Base-by-base conservation (phyloP, 2,329 filamentous ascomycete genomes). In the Thelonectria blattea region DNA sequence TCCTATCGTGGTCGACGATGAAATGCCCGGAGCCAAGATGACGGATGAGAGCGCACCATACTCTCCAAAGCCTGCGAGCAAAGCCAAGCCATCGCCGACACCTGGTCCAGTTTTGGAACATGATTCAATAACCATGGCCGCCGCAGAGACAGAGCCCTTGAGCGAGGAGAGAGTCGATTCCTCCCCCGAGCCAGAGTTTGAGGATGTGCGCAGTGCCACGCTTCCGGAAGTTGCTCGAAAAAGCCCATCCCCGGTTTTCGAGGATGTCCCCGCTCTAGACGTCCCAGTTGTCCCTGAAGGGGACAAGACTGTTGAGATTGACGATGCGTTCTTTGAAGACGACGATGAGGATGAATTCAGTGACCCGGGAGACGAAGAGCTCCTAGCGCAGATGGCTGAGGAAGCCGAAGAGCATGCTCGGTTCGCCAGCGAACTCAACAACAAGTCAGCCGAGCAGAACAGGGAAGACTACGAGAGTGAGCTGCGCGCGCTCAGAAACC, bases 351-450 rank as follows among this genome's bases (percentile, higher is more conserved):
- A 88, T 51, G 86, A 89, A 18, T 88, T 90, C 68, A 95, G 91
- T 34, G 94, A 98, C 65, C 91, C 92, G 0, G 95, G 97, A 75
- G 94, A 98, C 64, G 93, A 93, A 72, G 93, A 97, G 68, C 83
- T 99, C 7, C 84, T 98, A 57, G 87, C 86, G 7, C 92, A 94
- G 67, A 87, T 99, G 68, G 93, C 92, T 0, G 87, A 90, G 24
- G 96, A 99, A 81, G 92, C 91, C 1, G 92, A 97, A 77, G 95
- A 97, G 70, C 94, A 99, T 72, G 93, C 91, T 4, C 88, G 94
- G 6, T 99, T 99, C 72, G 92, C 93, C 2, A 93, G 91, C 65
- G 88, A 91, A 48, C 83, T 99, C 11, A 97, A 96, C 75, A 85
- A 91, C 71, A 90, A 90, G 65, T 83, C 89, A 0, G 83, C 87